Evolutionary conservation across 495 filamentous ascomycete genomes (phyloP).

Genomic region (Sphaerosporella brunnea): DNA sequence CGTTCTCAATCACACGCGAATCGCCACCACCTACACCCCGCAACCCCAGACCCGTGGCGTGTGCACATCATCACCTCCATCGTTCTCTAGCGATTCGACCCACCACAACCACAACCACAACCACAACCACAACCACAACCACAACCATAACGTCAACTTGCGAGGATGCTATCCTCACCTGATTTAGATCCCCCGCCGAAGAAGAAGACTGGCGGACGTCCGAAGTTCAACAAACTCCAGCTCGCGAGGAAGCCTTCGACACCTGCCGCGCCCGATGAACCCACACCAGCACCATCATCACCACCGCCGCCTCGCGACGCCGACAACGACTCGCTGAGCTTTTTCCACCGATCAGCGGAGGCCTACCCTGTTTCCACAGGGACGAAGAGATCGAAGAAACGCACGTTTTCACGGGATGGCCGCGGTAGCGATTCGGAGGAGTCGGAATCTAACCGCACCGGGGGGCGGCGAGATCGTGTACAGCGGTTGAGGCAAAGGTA

Average conservation of each 20-base stretch:
- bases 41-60: too few relatives aligned
- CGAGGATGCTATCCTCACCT: not conserved
- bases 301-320: not conserved
- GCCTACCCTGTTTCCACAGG: not conserved
- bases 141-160: not conserved
- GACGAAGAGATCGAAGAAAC: not conserved
- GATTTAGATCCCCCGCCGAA: not conserved
- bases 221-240: not conserved
- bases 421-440: not conserved
- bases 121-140: not conserved
- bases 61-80: not conserved
- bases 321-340: not conserved
- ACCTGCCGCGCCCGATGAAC: not conserved
- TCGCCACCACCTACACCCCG: not conserved
- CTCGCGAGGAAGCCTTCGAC: not conserved
- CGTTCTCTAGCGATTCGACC: not conserved
- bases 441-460: too few relatives aligned
- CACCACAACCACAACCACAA: not conserved
- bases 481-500: too few relatives aligned
- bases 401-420: not conserved
- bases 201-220: not conserved
- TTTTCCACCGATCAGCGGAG: not conserved
- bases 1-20: too few relatives aligned
- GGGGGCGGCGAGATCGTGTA: too few relatives aligned
- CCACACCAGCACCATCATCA: too few relatives aligned